Evolutionary conservation across 768 basidiomycete species (phyloP), one percentile per base, ranked within the genome.

Genomic region (Hericium erinaceus): DNA sequence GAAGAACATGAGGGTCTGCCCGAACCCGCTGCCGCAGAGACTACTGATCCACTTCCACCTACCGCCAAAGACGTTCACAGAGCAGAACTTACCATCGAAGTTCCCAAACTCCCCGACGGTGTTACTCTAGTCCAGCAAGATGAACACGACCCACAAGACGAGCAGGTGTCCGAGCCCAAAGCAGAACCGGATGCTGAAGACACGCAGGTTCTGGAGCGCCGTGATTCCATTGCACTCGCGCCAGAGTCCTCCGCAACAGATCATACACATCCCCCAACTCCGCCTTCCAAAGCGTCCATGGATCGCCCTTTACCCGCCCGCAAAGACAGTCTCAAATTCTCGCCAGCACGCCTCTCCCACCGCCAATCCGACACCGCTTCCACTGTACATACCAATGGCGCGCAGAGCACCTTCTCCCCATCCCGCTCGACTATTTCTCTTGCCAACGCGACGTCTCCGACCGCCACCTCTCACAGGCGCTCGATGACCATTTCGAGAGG

Each of bases 401-500:
- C 56, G 15, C 55, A 55, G 26, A 18, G 20, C 38, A 28, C 40
- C 13, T 38, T 48, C 15, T 61, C 62, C 0, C 55, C 61, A 22
- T 56, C 64, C 16, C 52, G 64, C 5, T 67, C 68, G 18, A 52
- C 55, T 24, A 18, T 54, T 24, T 63, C 62, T 13, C 40, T 63
- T 8, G 44, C 62, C 18, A 58, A 57, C 41, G 48, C 57, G n/a
- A 41, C 57, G 12, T 52, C 55, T 1, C 60, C 67, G 1, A 65
- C 64, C 1, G 56, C 62, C 3, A 51, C 49, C 11, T 57, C 63
- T 15, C 73, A 74, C 54, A 64, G 70, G 57, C 71, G 73, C 26
- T 73, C 72, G 3, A 60, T 74, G 18, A 74, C 60, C 2, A 65
- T 74, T 12, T 69, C 70, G n/a, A 81, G 77, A 66, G 89, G 89